Evolutionary conservation across 257 asterid genomes (phyloP).

Genomic region (Solanum appendiculatum): DNA sequence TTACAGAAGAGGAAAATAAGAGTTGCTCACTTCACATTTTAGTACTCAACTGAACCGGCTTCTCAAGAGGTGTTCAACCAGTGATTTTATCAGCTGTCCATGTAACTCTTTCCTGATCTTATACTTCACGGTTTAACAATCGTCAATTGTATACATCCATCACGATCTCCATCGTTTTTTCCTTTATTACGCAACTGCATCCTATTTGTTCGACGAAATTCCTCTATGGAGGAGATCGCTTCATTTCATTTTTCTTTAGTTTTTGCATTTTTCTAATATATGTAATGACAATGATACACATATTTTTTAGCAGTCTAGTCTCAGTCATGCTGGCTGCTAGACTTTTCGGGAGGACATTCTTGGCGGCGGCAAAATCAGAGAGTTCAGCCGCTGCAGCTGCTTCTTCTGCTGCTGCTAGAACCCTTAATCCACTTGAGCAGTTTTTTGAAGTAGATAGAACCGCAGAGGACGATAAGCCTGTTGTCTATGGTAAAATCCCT

Average conservation of each 20-base stretch:
- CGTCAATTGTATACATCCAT: not conserved
- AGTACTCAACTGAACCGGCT: not conserved
- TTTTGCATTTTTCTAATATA: too few species aligned
- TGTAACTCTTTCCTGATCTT: not conserved
- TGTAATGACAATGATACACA: not conserved
- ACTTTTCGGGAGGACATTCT: conserved; percentile 62
- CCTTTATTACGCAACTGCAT: not conserved
- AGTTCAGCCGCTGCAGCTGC: conserved; percentile 46
- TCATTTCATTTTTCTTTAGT: not conserved
- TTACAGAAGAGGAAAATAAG: not conserved
- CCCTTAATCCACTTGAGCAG: conserved; percentile 59
- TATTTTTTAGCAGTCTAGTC: not conserved
- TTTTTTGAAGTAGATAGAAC: conserved; percentile 66
- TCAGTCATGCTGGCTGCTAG: conserved; percentile 34
- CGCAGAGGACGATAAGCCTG: conserved; percentile 57
- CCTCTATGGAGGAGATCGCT: not conserved
- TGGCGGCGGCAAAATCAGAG: conserved; percentile 65
- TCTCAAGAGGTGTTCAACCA: not conserved
- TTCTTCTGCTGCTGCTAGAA: conserved; percentile 7
- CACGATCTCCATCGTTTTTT: not conserved
- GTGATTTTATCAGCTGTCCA: not conserved
- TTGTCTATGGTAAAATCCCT: conserved; percentile 51
- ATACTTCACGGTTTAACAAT: not conserved
- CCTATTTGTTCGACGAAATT: not conserved
- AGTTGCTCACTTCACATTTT: not conserved